Percentiles rank a stretch among this genome's conserved stretches.
These are phyloP conservation scores for Ocimum tenuiflorum DNA, from an alignment of 257 asterid genomes.

Conservation along the genomic window DNA sequence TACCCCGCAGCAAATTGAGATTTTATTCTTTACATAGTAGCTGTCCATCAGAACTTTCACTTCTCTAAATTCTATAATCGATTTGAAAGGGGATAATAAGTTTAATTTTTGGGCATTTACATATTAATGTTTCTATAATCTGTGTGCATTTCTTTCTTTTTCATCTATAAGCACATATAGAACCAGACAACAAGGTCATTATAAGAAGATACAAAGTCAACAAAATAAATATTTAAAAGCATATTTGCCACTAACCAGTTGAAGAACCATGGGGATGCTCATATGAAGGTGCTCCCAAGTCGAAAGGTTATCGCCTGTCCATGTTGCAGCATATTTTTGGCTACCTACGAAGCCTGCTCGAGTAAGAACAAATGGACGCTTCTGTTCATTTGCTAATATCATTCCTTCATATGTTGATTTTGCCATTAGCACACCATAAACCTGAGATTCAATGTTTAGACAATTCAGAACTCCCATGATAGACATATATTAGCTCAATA, in stretches of 20 bases:
- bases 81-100: background rate
- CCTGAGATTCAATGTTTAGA: slow-evolving; percentile 30
- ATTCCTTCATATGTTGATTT: slow-evolving; percentile 86
- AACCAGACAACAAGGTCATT: background rate
- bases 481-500: background rate
- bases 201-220: background rate
- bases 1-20: background rate
- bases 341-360: slow-evolving; percentile 96
- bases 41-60: background rate
- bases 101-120: background rate
- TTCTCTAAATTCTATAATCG: background rate
- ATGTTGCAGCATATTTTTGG: slow-evolving; percentile 92
- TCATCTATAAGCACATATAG: background rate
- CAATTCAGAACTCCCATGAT: background rate
- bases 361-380: slow-evolving; percentile 90
- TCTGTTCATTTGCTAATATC: slow-evolving; percentile 57
- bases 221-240: too few relatives aligned
- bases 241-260: slow-evolving; percentile 51
- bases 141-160: background rate
- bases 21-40: background rate
- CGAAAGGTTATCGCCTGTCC: slow-evolving; percentile 97
- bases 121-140: background rate
- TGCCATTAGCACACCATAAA: slow-evolving; percentile 89
- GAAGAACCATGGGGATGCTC: slow-evolving; percentile 92
- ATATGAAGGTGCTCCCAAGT: slow-evolving; percentile 96